Evolutionary conservation across 768 basidiomycete genomes (phyloP).

Genomic region (Auricularia heimuer): DNA sequence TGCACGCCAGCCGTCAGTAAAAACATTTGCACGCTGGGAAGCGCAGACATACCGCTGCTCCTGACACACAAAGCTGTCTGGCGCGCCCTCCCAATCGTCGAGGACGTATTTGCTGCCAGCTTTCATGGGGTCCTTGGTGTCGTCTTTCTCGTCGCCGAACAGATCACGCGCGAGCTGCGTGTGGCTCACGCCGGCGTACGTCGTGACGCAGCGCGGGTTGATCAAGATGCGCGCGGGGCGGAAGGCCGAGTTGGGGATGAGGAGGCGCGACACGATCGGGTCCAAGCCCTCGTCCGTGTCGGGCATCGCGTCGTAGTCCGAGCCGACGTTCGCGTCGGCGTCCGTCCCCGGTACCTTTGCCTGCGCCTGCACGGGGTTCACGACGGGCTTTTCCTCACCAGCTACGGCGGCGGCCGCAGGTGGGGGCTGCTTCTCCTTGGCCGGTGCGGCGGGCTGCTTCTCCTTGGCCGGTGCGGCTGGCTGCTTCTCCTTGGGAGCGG

Average conservation of each 20-base stretch:
- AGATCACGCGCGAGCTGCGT: conserved; percentile 91
- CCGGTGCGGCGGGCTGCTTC: neutral
- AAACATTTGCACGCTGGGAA: neutral
- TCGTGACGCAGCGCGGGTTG: conserved; percentile 94
- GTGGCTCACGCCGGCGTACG: conserved; percentile 95
- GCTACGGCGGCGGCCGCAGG: conserved; percentile 7
- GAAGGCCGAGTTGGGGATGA: conserved; percentile 82
- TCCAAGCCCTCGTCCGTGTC: conserved; percentile 38
- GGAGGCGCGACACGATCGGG: conserved; percentile 21
- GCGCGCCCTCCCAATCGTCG: conserved; percentile 93
- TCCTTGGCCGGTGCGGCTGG: neutral
- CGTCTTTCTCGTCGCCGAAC: conserved; percentile 70
- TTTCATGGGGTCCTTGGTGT: conserved; percentile 28
- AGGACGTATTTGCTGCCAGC: conserved; percentile 64
- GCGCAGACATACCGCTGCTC: conserved; percentile 59
- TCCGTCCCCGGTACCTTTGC: conserved; percentile 31
- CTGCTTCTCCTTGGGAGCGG: neutral
- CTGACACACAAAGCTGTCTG: conserved; percentile 96
- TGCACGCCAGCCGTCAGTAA: conserved; percentile 16
- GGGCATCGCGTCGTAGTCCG: conserved; percentile 82
- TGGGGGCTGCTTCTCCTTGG: conserved; percentile 2
- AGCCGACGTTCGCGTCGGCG: conserved; percentile 72
- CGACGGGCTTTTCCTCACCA: conserved; percentile 21
- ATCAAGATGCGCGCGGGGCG: conserved; percentile 84
- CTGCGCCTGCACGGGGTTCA: conserved; percentile 23